Conservation (phyloP, 352 stramenopile genomes). For the Globisporangium nagaii region DNA sequence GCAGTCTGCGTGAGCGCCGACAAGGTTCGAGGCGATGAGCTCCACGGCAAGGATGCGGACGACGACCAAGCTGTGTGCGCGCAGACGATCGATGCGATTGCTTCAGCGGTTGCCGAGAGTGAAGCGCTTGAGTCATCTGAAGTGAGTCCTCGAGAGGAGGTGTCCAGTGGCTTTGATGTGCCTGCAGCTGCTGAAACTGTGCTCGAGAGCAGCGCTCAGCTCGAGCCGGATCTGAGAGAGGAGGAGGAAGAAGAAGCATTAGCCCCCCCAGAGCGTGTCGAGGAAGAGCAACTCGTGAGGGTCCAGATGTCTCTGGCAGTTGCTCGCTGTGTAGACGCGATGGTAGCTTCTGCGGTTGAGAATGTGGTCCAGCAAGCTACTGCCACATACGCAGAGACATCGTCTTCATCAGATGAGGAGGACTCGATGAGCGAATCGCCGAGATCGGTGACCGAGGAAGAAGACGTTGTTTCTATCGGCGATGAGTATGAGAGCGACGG, state of each 20-base stretch:
- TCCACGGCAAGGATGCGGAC: no score
- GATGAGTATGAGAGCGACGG: constrained; percentile 12
- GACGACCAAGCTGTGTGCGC: background rate
- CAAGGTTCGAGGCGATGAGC: no score
- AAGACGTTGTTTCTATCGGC: no score
- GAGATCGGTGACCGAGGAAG: background rate
- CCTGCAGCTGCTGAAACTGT: background rate
- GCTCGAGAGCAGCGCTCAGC: background rate
- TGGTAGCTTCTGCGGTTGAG: constrained; percentile 17
- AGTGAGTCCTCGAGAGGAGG: no score
- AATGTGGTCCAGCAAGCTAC: no score
- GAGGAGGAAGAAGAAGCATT: background rate
- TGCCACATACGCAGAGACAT: no score
- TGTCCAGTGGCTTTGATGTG: background rate
- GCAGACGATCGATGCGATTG: background rate
- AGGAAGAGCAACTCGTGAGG: constrained; percentile 3
- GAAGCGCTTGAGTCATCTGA: no score
- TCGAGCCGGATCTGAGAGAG: background rate
- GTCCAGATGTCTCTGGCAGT: constrained; percentile 23
- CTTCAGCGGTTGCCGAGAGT: background rate
- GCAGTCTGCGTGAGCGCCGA: background rate
- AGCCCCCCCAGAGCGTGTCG: no score
- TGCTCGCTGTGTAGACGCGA: constrained; percentile 18
- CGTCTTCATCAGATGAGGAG: background rate
- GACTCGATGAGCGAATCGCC: background rate